Evolutionary conservation across 371 early-diverging fungal species (phyloP).

Genomic region (Funneliformis caledonium): DNA sequence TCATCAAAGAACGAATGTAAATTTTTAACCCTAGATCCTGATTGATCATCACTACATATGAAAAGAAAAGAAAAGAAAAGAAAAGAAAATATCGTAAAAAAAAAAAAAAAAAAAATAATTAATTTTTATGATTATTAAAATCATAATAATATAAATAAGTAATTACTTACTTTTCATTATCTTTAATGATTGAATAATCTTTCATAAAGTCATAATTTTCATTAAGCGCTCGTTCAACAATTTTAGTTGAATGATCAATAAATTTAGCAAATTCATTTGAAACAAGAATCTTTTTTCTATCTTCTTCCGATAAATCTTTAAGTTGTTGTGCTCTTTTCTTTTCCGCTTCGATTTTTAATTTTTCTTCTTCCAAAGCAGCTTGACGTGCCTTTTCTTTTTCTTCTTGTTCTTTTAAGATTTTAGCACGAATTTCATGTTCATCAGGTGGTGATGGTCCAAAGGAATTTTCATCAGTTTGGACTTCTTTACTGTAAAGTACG

Average conservation of each 20-base stretch:
- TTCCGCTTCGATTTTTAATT: constrained; percentile 56
- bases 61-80: background rate
- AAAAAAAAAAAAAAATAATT: background rate
- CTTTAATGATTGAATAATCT: constrained; percentile 86
- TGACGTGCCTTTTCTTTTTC: constrained; percentile 63
- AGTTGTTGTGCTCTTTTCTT: constrained; percentile 15
- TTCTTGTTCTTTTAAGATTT: constrained; percentile 64
- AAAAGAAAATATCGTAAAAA: background rate
- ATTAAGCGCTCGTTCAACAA: constrained; percentile 89
- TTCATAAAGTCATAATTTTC: constrained; percentile 90
- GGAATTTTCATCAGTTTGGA: constrained; percentile 77
- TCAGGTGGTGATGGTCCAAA: constrained; percentile 62
- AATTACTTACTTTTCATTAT: constrained; percentile 59
- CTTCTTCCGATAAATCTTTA: constrained; percentile 80
- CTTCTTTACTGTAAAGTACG: constrained; percentile 90
- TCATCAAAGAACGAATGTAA: constrained; percentile 81
- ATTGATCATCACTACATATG: constrained; percentile 58
- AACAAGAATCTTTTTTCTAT: constrained; percentile 69
- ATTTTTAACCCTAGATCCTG: constrained; percentile 74
- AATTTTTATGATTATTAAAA: background rate
- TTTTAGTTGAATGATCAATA: constrained; percentile 82
- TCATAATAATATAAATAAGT: background rate
- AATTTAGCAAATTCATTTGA: constrained; percentile 84
- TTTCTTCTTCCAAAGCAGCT: constrained; percentile 65
- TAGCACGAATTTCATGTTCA: constrained; percentile 66